phyloP scores from a whole-genome alignment of 2,329 filamentous ascomycete species.

The Trichoderma semiorbis region DNA sequence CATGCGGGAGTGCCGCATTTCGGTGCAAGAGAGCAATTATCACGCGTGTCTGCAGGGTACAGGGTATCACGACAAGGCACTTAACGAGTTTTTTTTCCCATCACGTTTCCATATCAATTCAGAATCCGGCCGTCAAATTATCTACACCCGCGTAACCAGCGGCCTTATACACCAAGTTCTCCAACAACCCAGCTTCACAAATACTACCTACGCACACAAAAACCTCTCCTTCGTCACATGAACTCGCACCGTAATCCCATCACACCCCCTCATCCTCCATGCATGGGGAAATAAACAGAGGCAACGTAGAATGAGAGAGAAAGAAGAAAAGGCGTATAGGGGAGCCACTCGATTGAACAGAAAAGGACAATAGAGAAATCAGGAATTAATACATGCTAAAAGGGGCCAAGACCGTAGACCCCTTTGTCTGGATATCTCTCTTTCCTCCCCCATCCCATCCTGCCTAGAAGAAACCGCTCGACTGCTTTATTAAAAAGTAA shows the following conservation, averaged over 20 bases:
- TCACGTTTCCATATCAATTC: not conserved
- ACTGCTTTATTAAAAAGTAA: slow-evolving; percentile 18
- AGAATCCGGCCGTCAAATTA: slow-evolving; percentile 2
- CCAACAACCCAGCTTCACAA: not conserved
- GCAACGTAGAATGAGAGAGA: not conserved
- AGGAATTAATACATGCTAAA: slow-evolving; percentile 50
- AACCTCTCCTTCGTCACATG: not conserved
- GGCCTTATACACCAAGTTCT: not conserved
- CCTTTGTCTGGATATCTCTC: slow-evolving; percentile 22
- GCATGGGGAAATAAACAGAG: not conserved
- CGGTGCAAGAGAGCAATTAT: not conserved
- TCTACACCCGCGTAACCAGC: not conserved
- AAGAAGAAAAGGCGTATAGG: slow-evolving; percentile 3
- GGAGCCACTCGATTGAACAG: slow-evolving; percentile 18
- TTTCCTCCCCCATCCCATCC: not conserved
- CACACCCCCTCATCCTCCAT: not conserved
- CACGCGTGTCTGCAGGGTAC: not conserved
- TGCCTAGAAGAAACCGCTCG: slow-evolving; percentile 14
- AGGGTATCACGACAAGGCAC: not conserved
- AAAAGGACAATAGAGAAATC: slow-evolving; percentile 31
- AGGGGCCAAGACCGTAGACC: slow-evolving; percentile 34
- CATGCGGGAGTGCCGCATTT: not conserved
- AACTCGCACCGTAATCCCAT: not conserved
- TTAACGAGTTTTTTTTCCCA: not conserved
- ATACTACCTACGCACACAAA: not conserved